Percentiles rank a stretch among this genome's conserved stretches.
These are phyloP conservation scores for Bipolaris gigantea DNA, from an alignment of 2,329 filamentous ascomycete genomes.

Conservation along the genomic window DNA sequence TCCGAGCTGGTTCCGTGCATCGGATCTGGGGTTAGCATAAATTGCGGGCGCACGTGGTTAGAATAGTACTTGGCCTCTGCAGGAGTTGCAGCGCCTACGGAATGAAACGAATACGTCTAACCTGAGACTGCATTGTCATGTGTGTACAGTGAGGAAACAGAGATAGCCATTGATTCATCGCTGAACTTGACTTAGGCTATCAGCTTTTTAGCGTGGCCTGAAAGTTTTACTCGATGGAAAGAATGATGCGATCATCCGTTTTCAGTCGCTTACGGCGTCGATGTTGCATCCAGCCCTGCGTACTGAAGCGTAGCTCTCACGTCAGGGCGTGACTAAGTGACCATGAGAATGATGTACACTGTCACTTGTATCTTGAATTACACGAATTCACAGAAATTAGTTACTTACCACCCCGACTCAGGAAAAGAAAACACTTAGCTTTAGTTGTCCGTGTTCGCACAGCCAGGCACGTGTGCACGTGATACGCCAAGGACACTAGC, in stretches of 20 bases:
- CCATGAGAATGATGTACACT: background rate
- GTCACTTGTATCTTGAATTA: background rate
- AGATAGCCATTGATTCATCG: background rate
- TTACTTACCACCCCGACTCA: background rate
- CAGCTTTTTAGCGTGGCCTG: background rate
- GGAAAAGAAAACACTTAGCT: too few relatives aligned
- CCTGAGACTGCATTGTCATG: background rate
- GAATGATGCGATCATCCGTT: background rate
- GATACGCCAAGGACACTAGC: conserved; percentile 9
- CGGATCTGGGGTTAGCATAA: background rate
- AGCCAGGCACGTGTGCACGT: conserved; percentile 7
- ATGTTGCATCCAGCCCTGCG: background rate
- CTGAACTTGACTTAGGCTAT: background rate
- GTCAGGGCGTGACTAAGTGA: too few relatives aligned
- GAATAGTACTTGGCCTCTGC: background rate
- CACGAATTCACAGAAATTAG: too few relatives aligned
- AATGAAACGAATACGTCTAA: conserved; percentile 5
- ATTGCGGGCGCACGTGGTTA: background rate
- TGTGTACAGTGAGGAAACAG: background rate
- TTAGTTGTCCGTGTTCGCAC: background rate
- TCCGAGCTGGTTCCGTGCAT: background rate
- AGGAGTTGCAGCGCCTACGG: background rate
- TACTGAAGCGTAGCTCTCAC: background rate
- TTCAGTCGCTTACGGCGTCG: background rate
- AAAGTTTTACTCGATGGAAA: background rate